Base-by-base conservation (phyloP, 208 protist genomes). In the Herpetomonas samuelpessoai region DNA sequence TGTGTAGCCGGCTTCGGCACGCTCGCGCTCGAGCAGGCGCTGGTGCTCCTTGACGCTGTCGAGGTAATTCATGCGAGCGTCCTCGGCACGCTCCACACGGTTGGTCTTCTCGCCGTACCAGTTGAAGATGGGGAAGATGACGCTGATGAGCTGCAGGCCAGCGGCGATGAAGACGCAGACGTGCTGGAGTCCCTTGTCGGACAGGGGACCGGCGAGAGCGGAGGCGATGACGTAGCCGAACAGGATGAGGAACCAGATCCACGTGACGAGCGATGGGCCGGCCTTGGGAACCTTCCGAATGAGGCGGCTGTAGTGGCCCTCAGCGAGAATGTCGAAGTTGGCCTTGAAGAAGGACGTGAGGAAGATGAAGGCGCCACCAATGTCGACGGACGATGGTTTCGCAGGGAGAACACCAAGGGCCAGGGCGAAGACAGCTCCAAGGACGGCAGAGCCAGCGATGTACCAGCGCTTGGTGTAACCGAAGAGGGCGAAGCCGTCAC, bases 401-500 rank as follows among this genome's bases (percentile, higher is more conserved):
- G 50, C 51, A 3, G 85, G 81, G 4, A 87, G 68, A 0, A 79
- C 48, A 26, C 69, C 81, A 56, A 72, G 84, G 22, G 62, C 49
- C 19, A 87, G 45, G n/a, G 72, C 75, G 39, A 83, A 68, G 0
- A 50, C 71, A 3, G 39, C 65, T 12, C 79, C 79, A 12, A 69
- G 22, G 6, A 89, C 61, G 38, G 68, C 76, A 1, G 81, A 88
- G 2, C 66, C 24, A 29, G 71, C 63, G 46, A 78, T 62, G 73
- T 83, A 84, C 79, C 79, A 92, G 39, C 81, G 75, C 79, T 85
- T 92, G n/a, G 75, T n/a, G n/a, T n/a, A n/a, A n/a, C n/a, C n/a
- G n/a, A n/a, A n/a, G n/a, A n/a, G n/a, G n/a, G n/a, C n/a, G 48
- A 89, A 81, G 54, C 64, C 57, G 50, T 89, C 85, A 56, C 70